phyloP scores from a whole-genome alignment of 331 rosid genomes.

The Ulmus americana region DNA sequence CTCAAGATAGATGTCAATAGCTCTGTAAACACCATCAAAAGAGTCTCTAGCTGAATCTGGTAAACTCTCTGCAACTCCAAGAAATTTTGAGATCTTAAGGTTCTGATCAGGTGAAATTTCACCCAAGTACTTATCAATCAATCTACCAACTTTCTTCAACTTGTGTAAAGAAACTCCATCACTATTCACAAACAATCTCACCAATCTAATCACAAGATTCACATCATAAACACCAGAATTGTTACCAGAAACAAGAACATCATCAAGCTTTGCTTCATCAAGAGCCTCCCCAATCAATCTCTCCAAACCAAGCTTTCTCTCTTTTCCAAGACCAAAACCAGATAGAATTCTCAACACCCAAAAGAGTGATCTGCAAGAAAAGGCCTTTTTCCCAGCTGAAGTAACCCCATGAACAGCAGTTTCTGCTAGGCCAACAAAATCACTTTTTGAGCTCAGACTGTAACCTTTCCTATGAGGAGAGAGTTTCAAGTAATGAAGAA shows the following conservation, averaged over 20 bases:
- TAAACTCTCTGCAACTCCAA: slow-evolving; percentile 71
- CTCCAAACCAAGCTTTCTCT: slow-evolving; percentile 52
- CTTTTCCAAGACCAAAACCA: slow-evolving; percentile 51
- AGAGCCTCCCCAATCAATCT: slow-evolving; percentile 62
- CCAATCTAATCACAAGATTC: slow-evolving; percentile 64
- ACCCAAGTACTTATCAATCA: slow-evolving; percentile 64
- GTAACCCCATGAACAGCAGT: slow-evolving; percentile 62
- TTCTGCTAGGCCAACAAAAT: slow-evolving; percentile 38
- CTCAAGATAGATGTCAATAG: slow-evolving; percentile 76
- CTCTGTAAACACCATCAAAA: slow-evolving; percentile 66
- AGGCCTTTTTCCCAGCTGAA: slow-evolving; percentile 36
- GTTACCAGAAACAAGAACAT: slow-evolving; percentile 63
- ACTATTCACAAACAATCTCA: slow-evolving; percentile 41
- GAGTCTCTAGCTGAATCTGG: slow-evolving; percentile 68
- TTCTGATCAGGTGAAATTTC: slow-evolving; percentile 84
- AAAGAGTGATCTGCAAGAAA: slow-evolving; percentile 70
- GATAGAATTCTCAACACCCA: slow-evolving; percentile 67
- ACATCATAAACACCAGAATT: slow-evolving; percentile 64
- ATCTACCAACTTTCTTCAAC: slow-evolving; percentile 60
- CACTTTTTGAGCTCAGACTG: slow-evolving; percentile 7
- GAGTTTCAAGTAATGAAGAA: slow-evolving; percentile 61
- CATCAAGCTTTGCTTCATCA: slow-evolving; percentile 72
- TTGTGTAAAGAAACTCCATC: slow-evolving; percentile 40
- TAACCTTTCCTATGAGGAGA: slow-evolving; percentile 35
- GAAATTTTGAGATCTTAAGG: slow-evolving; percentile 66